A percentile compares a stretch with the other conserved stretches of the same genome.
phyloP scores from a whole-genome alignment of 768 basidiomycete species.

The Trametes maxima region DNA sequence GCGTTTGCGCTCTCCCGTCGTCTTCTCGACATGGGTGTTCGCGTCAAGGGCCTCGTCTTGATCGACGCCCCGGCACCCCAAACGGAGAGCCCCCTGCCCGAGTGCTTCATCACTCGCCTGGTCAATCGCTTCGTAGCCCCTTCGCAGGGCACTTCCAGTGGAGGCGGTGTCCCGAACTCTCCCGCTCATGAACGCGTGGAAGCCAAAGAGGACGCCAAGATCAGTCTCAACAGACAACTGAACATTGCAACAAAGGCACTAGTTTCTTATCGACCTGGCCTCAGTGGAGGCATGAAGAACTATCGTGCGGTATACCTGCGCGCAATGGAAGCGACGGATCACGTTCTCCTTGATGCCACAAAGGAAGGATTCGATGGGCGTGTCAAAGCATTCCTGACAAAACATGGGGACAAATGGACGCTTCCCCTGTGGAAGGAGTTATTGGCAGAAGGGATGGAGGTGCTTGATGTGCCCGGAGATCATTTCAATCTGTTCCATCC shows the following conservation, averaged over 20 bases:
- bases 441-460: conserved; percentile 40
- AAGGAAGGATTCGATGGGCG: conserved; percentile 19
- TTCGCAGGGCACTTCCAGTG: no score
- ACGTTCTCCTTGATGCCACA: conserved; percentile 9
- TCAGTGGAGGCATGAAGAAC: conserved; percentile 15
- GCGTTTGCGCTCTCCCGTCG: conserved; percentile 66
- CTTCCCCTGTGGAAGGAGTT: conserved; percentile 52
- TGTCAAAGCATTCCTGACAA: conserved; percentile 55
- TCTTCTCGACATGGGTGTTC: conserved; percentile 45
- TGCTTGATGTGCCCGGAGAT: conserved; percentile 63
- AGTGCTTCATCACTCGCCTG: conserved; percentile 48
- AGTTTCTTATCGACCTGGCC: conserved; percentile 44
- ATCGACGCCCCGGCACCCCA: conserved; percentile 69
- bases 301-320: conserved; percentile 53
- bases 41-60: conserved; percentile 59
- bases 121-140: conserved; percentile 17
- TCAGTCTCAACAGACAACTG: conserved; percentile 20
- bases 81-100: conserved; percentile 53
- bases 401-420: conserved; percentile 41
- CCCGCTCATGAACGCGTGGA: neutral
- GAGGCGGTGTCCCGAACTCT: neutral
- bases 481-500: conserved; percentile 63
- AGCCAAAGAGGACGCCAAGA: neutral
- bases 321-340: conserved; percentile 40
- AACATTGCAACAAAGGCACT: conserved; percentile 43